phyloP scores from a whole-genome alignment of 345 rosid species.

The Eucalyptus curtisii region DNA sequence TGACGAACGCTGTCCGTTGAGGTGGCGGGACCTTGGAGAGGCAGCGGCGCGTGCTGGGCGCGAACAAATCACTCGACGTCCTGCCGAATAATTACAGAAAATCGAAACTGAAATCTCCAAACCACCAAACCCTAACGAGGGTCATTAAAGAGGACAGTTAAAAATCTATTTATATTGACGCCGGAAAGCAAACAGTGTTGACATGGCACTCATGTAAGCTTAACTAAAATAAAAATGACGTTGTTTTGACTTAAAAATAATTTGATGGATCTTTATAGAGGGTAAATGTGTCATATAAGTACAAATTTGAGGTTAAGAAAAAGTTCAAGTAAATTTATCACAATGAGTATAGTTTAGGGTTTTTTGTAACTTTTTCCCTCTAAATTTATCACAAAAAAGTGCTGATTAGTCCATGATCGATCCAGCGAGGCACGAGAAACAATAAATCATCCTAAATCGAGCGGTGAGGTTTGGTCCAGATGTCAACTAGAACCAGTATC shows the following conservation, averaged over 20 bases:
- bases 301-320: too few relatives aligned
- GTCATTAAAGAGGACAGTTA: not conserved
- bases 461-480: not conserved
- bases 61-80: not conserved
- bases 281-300: fast-evolving
- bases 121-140: not conserved
- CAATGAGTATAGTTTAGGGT: not conserved
- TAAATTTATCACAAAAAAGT: too few relatives aligned
- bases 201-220: fast-evolving
- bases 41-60: not conserved
- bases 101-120: not conserved
- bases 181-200: fast-evolving
- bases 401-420: fast-evolving
- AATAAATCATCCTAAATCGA: not conserved
- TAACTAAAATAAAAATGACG: fast-evolving
- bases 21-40: not conserved
- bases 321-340: too few relatives aligned
- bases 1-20: not conserved
- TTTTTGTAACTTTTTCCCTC: too few relatives aligned
- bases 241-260: not conserved
- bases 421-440: not conserved
- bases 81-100: not conserved
- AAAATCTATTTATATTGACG: not conserved
- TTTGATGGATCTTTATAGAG: not conserved
- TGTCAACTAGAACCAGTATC: too few relatives aligned